Percentiles rank a stretch among this genome's conserved stretches.
phyloP scores from a whole-genome alignment of 306 rosid species.

The Trifolium pratense region DNA sequence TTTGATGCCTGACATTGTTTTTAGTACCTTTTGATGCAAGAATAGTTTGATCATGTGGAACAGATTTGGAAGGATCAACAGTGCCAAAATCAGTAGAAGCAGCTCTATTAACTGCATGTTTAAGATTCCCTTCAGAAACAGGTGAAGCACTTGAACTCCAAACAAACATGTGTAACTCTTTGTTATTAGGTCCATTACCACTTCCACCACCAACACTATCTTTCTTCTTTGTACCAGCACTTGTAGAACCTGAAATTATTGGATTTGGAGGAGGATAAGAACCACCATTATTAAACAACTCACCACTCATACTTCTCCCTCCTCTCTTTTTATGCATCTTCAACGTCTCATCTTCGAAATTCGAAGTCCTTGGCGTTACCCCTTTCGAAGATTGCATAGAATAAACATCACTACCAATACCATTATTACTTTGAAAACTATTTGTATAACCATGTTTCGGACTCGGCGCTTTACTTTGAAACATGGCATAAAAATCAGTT shows the following conservation, averaged over 20 bases:
- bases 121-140: slow-evolving; percentile 77
- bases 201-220: slow-evolving; percentile 7
- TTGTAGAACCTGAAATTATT: neutral
- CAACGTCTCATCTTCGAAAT: slow-evolving; percentile 79
- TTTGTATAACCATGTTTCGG: slow-evolving; percentile 79
- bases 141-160: slow-evolving; percentile 93
- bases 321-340: slow-evolving; percentile 66
- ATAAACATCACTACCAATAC: slow-evolving; percentile 48
- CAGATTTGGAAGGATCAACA: slow-evolving; percentile 61
- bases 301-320: slow-evolving; percentile 85
- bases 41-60: slow-evolving; percentile 44
- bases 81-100: slow-evolving; percentile 61
- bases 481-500: slow-evolving; percentile 84
- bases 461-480: slow-evolving; percentile 81
- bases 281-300: slow-evolving; percentile 52
- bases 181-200: slow-evolving; percentile 46
- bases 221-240: slow-evolving; percentile 5
- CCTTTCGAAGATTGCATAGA: slow-evolving; percentile 82
- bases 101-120: slow-evolving; percentile 64
- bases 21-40: slow-evolving; percentile 61
- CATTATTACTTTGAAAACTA: neutral
- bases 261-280: slow-evolving; percentile 13
- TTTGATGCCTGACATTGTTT: neutral
- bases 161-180: slow-evolving; percentile 92
- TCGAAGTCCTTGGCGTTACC: slow-evolving; percentile 81